phyloP scores from a whole-genome alignment of 495 filamentous ascomycete species.

The Poronia punctata region DNA sequence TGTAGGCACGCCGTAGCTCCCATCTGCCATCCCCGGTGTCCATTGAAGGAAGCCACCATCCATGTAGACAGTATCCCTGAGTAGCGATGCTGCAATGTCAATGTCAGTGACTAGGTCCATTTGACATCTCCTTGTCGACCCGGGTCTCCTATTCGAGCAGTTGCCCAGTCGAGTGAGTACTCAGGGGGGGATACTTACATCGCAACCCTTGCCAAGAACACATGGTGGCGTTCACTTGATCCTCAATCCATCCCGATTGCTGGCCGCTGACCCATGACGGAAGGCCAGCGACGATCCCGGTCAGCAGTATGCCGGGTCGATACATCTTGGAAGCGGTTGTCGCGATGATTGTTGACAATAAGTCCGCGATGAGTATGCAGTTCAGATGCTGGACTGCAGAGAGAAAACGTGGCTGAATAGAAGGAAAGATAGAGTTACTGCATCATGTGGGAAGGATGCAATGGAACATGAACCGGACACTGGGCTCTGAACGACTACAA shows the following conservation, averaged over 20 bases:
- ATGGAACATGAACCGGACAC: neutral
- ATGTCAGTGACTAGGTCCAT: conserved; percentile 14
- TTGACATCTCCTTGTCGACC: neutral
- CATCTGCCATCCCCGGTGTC: conserved; percentile 36
- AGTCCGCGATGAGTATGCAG: too few relatives aligned
- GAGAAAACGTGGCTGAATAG: conserved; percentile 1
- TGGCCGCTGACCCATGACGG: conserved; percentile 25
- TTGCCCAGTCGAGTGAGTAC: too few relatives aligned
- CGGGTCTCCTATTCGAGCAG: too few relatives aligned
- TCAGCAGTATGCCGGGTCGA: conserved; percentile 14
- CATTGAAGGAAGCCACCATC: conserved; percentile 57
- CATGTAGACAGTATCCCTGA: conserved; percentile 61
- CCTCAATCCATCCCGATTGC: conserved; percentile 27
- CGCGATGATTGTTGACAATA: conserved; percentile 7
- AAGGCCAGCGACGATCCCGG: conserved; percentile 18
- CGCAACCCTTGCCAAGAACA: conserved; percentile 51
- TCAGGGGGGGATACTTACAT: conserved; percentile 30
- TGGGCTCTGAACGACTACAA: conserved; percentile 7
- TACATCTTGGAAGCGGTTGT: conserved; percentile 16
- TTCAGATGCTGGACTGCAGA: too few relatives aligned
- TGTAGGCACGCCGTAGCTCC: conserved; percentile 8
- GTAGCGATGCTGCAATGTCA: conserved; percentile 43
- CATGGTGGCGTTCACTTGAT: conserved; percentile 47
- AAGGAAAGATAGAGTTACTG: conserved; percentile 2
- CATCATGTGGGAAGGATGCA: neutral